These are phyloP conservation scores for Bidens hawaiensis DNA, from an alignment of 140 eudicot species.

Conservation along the genomic window DNA sequence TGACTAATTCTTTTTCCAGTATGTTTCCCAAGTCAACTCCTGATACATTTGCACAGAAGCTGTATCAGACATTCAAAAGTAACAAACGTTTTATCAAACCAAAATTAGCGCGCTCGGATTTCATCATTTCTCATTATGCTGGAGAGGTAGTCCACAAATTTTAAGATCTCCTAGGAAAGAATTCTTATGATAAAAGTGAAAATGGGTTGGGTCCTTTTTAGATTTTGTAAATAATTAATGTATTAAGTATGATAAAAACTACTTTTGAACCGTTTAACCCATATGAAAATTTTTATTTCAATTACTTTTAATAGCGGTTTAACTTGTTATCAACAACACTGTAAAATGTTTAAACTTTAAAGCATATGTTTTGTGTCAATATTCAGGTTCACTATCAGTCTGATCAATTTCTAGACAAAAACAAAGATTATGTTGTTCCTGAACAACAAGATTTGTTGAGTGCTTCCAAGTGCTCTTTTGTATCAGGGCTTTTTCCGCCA, in stretches of 20 bases:
- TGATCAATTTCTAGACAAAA: conserved; percentile 86
- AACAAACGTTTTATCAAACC: conserved; percentile 85
- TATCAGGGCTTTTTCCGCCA: conserved; percentile 85
- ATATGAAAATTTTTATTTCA: not conserved
- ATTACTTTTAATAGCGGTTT: not conserved
- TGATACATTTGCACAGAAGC: conserved; percentile 90
- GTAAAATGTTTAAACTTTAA: not conserved
- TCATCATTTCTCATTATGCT: conserved; percentile 92
- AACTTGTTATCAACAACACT: not conserved
- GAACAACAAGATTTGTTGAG: conserved; percentile 92
- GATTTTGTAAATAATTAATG: not conserved
- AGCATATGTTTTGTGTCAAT: conserved; percentile 12
- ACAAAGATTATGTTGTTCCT: conserved; percentile 91
- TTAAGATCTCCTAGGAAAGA: not conserved
- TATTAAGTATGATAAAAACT: not conserved
- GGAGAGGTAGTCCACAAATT: conserved; percentile 71
- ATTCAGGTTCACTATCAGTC: conserved; percentile 85
- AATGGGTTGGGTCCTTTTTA: not conserved
- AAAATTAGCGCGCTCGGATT: conserved; percentile 85
- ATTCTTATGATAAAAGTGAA: no score
- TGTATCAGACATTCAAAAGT: conserved; percentile 73
- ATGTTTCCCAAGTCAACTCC: conserved; percentile 98
- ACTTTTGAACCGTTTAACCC: not conserved
- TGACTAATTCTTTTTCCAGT: conserved; percentile 52
- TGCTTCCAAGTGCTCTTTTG: conserved; percentile 91